phyloP scores from a whole-genome alignment of 1,139 yeast species.

The Sporopachydermia cereana region DNA sequence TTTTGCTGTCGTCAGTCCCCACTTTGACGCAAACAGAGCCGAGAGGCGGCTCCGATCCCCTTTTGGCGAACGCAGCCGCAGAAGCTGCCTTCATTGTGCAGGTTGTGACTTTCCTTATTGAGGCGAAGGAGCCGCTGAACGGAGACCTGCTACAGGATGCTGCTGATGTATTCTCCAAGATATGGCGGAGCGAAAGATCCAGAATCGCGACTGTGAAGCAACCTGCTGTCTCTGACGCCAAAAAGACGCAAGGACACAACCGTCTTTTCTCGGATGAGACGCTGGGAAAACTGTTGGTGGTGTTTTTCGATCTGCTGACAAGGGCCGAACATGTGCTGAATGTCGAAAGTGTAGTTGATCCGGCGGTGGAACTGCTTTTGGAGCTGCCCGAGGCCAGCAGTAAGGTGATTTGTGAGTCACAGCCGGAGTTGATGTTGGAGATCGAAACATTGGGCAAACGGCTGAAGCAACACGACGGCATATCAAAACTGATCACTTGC shows the following conservation, averaged over 20 bases:
- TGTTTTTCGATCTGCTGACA: not conserved
- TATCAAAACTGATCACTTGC: no score
- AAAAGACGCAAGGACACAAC: not conserved
- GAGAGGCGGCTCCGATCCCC: not conserved
- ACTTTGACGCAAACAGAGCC: not conserved
- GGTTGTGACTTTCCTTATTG: not conserved
- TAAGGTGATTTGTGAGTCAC: no score
- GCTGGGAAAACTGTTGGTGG: not conserved
- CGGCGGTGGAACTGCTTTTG: not conserved
- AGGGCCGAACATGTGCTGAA: not conserved
- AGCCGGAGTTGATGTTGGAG: no score
- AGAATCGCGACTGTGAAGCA: not conserved
- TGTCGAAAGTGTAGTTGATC: not conserved
- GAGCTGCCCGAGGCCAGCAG: not conserved
- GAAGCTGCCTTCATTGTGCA: not conserved
- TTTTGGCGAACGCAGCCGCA: not conserved
- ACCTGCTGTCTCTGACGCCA: not conserved
- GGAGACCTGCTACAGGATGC: not conserved
- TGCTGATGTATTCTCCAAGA: not conserved
- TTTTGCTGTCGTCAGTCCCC: not conserved
- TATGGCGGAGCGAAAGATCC: not conserved
- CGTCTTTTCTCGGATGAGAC: not conserved
- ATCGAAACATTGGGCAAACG: no score
- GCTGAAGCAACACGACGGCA: no score
- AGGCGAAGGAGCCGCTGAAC: not conserved